These are phyloP conservation scores for Symbiotaphrina buchneri DNA, from an alignment of 495 filamentous ascomycete genomes.

Conservation along the genomic window DNA sequence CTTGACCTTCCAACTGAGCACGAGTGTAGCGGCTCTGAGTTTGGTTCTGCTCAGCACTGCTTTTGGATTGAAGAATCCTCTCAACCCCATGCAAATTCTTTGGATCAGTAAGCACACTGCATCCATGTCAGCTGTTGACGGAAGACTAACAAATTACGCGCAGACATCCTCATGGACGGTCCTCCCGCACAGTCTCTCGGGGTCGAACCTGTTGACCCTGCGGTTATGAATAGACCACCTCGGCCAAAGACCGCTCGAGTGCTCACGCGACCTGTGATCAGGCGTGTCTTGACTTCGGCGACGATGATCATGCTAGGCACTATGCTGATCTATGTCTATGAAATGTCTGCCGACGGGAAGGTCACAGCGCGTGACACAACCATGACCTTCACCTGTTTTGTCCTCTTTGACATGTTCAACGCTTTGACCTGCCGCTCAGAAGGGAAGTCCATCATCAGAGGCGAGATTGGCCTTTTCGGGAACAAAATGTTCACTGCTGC, in stretches of 20 bases:
- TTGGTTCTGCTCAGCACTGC: constrained; percentile 82
- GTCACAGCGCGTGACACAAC: constrained; percentile 90
- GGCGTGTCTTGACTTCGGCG: constrained; percentile 72
- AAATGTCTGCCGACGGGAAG: constrained; percentile 61
- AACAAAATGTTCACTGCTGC: constrained; percentile 96
- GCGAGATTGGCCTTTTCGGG: constrained; percentile 58
- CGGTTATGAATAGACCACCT: constrained; percentile 81
- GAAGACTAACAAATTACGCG: neutral
- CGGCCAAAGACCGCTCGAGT: constrained; percentile 68
- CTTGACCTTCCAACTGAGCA: constrained; percentile 94
- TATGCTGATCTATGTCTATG: constrained; percentile 69
- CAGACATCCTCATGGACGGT: constrained; percentile 98
- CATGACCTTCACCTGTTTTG: constrained; percentile 98
- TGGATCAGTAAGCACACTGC: constrained; percentile 94
- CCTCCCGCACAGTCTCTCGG: constrained; percentile 93
- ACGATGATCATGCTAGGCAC: constrained; percentile 80
- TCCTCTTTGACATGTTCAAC: constrained; percentile 98
- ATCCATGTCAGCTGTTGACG: too few relatives aligned
- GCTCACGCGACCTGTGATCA: constrained; percentile 58
- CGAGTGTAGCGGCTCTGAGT: constrained; percentile 79
- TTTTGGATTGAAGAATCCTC: constrained; percentile 75
- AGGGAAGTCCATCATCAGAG: constrained; percentile 64
- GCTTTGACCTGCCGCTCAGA: constrained; percentile 85
- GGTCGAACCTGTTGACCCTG: constrained; percentile 85
- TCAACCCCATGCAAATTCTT: constrained; percentile 98